phyloP scores from a whole-genome alignment of 139 green algal species.

The Cymbomonas tetramitiformis region DNA sequence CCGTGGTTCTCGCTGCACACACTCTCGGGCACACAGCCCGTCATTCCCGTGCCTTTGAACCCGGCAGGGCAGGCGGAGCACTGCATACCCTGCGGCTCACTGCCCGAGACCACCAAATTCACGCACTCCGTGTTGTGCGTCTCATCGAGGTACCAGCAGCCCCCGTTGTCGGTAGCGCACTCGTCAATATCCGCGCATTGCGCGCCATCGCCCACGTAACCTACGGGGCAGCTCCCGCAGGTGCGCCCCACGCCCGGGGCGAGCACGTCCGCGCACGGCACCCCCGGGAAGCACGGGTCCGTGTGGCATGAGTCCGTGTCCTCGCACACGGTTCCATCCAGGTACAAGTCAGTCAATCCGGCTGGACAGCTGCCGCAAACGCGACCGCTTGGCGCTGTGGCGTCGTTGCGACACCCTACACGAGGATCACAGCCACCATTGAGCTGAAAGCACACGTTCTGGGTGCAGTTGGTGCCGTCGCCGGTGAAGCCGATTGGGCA shows the following conservation, averaged over 20 bases:
- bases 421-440: background rate
- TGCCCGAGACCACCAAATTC: too few relatives aligned
- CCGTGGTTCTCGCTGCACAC: too few relatives aligned
- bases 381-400: background rate
- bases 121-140: too few relatives aligned
- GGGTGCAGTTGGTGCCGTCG: background rate
- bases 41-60: too few relatives aligned
- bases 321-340: background rate
- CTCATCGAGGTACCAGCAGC: background rate
- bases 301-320: background rate
- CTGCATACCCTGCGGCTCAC: too few relatives aligned
- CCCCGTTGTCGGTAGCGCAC: background rate
- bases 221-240: background rate
- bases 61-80: too few relatives aligned
- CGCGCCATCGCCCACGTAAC: background rate
- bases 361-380: background rate
- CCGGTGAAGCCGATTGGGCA: slow-evolving; percentile 5
- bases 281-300: background rate
- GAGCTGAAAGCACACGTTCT: background rate
- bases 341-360: background rate
- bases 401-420: background rate
- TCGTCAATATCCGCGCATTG: background rate
- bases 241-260: background rate
- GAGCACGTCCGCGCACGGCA: background rate
- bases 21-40: too few relatives aligned